Evolutionary conservation across 1,284 basidiomycete species (phyloP).

Genomic region (Ceraceosorus guamensis): DNA sequence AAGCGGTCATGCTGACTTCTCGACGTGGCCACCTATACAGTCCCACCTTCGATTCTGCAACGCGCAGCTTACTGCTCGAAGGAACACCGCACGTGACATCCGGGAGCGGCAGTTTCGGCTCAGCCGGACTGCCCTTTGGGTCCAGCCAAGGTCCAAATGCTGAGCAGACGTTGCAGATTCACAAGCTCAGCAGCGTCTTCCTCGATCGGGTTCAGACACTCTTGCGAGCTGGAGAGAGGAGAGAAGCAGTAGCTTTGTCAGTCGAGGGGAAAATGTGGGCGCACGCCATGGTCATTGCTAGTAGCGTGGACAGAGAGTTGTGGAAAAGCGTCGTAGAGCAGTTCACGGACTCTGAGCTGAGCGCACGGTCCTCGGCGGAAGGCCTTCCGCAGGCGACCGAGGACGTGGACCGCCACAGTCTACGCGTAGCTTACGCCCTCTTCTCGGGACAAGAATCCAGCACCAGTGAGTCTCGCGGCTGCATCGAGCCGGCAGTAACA

Average conservation of each 20-base stretch:
- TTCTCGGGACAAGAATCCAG: constrained; percentile 37
- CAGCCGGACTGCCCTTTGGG: too few relatives aligned
- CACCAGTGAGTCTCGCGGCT: constrained; percentile 10
- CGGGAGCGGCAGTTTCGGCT: too few relatives aligned
- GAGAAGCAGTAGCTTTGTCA: constrained; percentile 79
- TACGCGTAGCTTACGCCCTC: constrained; percentile 43
- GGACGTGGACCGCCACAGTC: constrained; percentile 25
- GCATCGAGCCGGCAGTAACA: too few relatives aligned
- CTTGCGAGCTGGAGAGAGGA: constrained; percentile 63
- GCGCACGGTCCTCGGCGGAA: constrained; percentile 26
- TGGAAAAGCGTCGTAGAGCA: constrained; percentile 86
- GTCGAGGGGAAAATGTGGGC: constrained; percentile 83
- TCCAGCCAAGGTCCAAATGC: not conserved
- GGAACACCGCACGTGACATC: too few relatives aligned
- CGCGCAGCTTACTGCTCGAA: constrained; percentile 10
- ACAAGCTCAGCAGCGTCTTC: constrained; percentile 30
- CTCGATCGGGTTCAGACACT: constrained; percentile 37
- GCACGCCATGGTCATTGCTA: constrained; percentile 91
- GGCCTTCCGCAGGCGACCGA: constrained; percentile 9
- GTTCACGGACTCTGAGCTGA: constrained; percentile 74
- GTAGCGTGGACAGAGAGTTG: constrained; percentile 81
- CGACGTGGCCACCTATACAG: not conserved
- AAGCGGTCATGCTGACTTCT: not conserved
- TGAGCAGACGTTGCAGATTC: constrained; percentile 19
- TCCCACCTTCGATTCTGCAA: constrained; percentile 24